These are phyloP conservation scores for Erucastrum elatum DNA, from an alignment of 345 rosid genomes.

Conservation along the genomic window DNA sequence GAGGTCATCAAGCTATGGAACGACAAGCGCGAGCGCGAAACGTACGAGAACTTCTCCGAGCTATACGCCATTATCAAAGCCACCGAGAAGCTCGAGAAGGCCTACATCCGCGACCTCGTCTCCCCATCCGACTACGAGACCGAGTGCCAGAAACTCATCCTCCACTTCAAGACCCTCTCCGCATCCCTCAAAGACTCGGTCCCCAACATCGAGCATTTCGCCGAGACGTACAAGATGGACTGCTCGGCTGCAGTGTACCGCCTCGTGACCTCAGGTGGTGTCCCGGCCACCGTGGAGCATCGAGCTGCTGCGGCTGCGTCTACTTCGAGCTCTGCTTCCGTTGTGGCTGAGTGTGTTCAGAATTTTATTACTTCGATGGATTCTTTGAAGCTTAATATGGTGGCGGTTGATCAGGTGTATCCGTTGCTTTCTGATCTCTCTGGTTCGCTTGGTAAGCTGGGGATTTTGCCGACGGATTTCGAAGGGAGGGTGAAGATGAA, in stretches of 20 bases:
- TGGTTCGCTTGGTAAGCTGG: conserved; percentile 70
- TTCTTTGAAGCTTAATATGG: conserved; percentile 89
- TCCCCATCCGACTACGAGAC: conserved; percentile 74
- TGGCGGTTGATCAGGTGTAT: conserved; percentile 91
- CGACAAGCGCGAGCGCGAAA: conserved; percentile 96
- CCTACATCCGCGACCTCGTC: conserved; percentile 78
- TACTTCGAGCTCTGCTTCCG: conserved; percentile 71
- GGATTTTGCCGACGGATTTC: conserved; percentile 75
- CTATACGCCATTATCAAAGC: conserved; percentile 92
- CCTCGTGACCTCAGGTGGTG: conserved; percentile 81
- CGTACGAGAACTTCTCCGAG: conserved; percentile 95
- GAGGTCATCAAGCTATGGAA: conserved; percentile 96
- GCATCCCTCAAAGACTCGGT: conserved; percentile 73
- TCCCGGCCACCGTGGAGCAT: conserved; percentile 95
- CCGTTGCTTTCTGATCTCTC: conserved; percentile 83
- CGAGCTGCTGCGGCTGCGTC: conserved; percentile 66
- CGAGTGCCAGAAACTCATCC: conserved; percentile 88
- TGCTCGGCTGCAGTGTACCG: conserved; percentile 95
- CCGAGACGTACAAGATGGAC: conserved; percentile 92
- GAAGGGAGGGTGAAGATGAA: conserved; percentile 95
- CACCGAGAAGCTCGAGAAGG: conserved; percentile 95
- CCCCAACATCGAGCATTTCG: conserved; percentile 87
- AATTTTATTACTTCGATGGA: conserved; percentile 96
- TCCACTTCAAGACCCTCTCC: conserved; percentile 85
- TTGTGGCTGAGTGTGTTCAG: conserved; percentile 94